A percentile compares a stretch with the other conserved stretches of the same genome.
These are phyloP conservation scores for Acacia acuminata DNA, from an alignment of 306 rosid genomes.

Conservation along the genomic window DNA sequence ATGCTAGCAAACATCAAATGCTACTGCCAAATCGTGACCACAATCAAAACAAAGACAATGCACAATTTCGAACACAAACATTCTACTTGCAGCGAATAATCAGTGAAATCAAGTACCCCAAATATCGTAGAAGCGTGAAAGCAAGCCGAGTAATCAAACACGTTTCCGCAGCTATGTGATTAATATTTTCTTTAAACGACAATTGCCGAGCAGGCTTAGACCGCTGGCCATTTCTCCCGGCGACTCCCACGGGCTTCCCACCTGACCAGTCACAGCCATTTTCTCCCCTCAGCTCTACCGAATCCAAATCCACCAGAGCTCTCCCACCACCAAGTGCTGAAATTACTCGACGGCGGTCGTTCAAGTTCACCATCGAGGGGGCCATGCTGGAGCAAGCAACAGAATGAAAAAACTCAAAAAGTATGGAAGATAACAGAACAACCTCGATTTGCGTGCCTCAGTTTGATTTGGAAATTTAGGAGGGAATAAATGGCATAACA, in stretches of 20 bases:
- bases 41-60: not conserved
- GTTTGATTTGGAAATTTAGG: constrained; percentile 2
- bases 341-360: constrained; percentile 29
- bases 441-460: not conserved
- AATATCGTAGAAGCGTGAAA: constrained; percentile 79
- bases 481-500: constrained; percentile 20
- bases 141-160: constrained; percentile 68
- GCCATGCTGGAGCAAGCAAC: constrained; percentile 2
- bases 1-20: not conserved
- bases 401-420: not conserved
- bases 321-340: not conserved
- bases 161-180: constrained; percentile 79
- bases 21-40: not conserved
- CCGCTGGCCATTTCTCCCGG: constrained; percentile 6
- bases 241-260: not conserved
- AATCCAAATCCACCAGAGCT: not conserved
- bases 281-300: not conserved
- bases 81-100: not conserved
- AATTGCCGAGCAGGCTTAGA: constrained; percentile 21
- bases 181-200: constrained; percentile 31
- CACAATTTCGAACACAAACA: not conserved
- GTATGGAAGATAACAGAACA: not conserved
- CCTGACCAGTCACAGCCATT: not conserved
- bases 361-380: not conserved
- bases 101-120: constrained; percentile 56